phyloP scores from a whole-genome alignment of 2,329 filamentous ascomycete genomes.

The Rosellinia necatrix region DNA sequence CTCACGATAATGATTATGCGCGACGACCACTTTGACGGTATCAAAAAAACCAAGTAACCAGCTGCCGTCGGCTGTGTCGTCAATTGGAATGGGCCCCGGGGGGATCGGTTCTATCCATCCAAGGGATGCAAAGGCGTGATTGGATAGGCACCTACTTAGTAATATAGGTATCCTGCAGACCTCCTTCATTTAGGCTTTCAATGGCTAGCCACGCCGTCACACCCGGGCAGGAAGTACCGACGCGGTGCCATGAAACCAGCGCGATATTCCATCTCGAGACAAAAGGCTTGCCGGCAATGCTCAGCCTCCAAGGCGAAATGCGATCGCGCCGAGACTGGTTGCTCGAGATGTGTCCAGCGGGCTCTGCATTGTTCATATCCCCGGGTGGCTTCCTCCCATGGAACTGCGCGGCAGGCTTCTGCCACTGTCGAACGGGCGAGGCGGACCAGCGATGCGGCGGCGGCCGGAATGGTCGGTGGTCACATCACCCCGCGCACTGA shows the following conservation, averaged over 20 bases:
- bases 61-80: neutral
- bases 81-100: too few relatives aligned
- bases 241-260: constrained; percentile 18
- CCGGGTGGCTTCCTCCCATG: constrained; percentile 9
- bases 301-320: constrained; percentile 47
- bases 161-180: neutral
- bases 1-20: too few relatives aligned
- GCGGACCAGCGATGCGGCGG: neutral
- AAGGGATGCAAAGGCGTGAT: too few relatives aligned
- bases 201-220: too few relatives aligned
- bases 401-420: neutral
- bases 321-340: constrained; percentile 42
- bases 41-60: neutral
- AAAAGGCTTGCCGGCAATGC: constrained; percentile 47
- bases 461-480: neutral
- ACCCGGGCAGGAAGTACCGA: neutral
- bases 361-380: constrained; percentile 41
- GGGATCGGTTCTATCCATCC: too few relatives aligned
- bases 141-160: too few relatives aligned
- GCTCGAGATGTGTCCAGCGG: constrained; percentile 41
- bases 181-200: neutral
- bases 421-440: neutral
- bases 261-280: constrained; percentile 45
- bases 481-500: neutral
- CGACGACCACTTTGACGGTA: neutral